Evolutionary conservation across 108 stramenopile genomes (phyloP).

Genomic region (Pseudonitzschia pungens): DNA sequence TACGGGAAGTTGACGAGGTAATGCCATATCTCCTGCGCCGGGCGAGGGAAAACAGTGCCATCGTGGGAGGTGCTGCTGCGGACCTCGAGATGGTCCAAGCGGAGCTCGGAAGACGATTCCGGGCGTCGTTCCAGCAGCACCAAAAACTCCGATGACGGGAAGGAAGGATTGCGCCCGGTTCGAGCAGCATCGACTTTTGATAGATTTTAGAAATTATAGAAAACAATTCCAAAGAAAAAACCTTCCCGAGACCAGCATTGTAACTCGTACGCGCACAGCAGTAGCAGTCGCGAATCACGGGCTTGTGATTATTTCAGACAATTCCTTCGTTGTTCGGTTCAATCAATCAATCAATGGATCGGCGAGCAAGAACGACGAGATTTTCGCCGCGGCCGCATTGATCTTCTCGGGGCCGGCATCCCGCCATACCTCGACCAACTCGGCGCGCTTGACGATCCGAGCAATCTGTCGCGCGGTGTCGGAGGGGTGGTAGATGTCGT

Average conservation of each 20-base stretch:
- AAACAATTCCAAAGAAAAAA: too few species aligned
- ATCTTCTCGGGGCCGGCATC: constrained; percentile 14
- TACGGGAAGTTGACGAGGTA: constrained; percentile 95
- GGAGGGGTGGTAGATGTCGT: constrained; percentile 20
- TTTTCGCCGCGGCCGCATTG: not conserved
- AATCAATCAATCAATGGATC: not conserved
- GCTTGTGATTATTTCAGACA: too few species aligned
- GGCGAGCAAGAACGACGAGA: not conserved
- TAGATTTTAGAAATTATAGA: too few species aligned
- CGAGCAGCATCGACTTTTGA: too few species aligned
- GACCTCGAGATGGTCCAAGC: constrained; percentile 56
- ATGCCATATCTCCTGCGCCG: constrained; percentile 95
- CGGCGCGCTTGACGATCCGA: not conserved
- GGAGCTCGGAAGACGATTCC: constrained; percentile 46
- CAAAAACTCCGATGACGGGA: too few species aligned
- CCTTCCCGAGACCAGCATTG: too few species aligned
- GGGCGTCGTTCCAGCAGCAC: not conserved
- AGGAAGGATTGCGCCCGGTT: too few species aligned
- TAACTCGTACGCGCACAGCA: too few species aligned
- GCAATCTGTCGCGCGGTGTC: constrained; percentile 12
- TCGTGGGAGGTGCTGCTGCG: constrained; percentile 59
- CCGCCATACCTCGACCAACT: constrained; percentile 20
- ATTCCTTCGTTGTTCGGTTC: too few species aligned
- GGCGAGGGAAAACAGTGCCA: constrained; percentile 92
- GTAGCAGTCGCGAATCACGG: too few species aligned